These are phyloP conservation scores for Herpetospermum pedunculosum DNA, from an alignment of 306 rosid genomes.

Conservation along the genomic window DNA sequence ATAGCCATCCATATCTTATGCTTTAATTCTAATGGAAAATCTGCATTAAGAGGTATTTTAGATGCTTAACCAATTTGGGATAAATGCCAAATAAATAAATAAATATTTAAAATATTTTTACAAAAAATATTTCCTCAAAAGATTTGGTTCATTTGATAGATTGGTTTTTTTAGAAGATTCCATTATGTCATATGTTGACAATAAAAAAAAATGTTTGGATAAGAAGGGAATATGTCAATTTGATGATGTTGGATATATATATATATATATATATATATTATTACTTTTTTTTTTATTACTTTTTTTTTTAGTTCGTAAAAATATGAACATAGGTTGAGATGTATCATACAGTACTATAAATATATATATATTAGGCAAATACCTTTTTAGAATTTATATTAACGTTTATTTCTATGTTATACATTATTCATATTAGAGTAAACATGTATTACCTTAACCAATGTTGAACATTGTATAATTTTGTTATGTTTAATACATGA, in stretches of 20 bases:
- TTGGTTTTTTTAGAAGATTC: neutral
- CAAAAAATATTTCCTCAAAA: neutral
- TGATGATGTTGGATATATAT: neutral
- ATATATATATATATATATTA: neutral
- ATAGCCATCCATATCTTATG: constrained; percentile 3
- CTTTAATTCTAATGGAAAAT: neutral
- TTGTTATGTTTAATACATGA: too few species aligned
- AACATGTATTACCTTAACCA: too few species aligned
- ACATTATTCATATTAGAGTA: too few species aligned
- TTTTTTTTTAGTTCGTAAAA: neutral
- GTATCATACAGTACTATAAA: too few species aligned
- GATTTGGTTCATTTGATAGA: neutral
- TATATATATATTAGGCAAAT: too few species aligned
- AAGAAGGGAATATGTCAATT: neutral
- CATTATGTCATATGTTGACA: neutral
- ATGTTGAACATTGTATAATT: too few species aligned
- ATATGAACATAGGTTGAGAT: too few species aligned
- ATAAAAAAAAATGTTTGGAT: neutral
- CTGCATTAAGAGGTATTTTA: neutral
- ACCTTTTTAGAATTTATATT: too few species aligned
- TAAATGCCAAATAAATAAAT: neutral
- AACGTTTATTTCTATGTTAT: too few species aligned
- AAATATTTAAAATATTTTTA: neutral
- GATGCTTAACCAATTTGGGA: neutral
- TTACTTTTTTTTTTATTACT: neutral